phyloP scores from a whole-genome alignment of 345 rosid genomes.

The Melaleuca alternifolia region DNA sequence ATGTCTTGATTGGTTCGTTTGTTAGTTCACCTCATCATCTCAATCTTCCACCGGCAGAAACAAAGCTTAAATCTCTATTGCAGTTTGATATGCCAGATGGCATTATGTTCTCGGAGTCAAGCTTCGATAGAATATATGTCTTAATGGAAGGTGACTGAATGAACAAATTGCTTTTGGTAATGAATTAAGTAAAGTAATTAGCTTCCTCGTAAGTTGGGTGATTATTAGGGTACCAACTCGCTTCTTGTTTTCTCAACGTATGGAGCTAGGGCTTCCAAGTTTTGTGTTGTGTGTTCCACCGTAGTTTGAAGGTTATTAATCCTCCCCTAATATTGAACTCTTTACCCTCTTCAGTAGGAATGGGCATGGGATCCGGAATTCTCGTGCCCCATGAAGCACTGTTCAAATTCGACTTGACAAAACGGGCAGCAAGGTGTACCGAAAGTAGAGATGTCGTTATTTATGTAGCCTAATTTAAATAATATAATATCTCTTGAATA shows the following conservation, averaged over 20 bases:
- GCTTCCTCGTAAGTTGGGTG: not conserved
- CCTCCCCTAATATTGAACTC: not conserved
- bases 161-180: not conserved
- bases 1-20: not conserved
- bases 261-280: not conserved
- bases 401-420: too few relatives aligned
- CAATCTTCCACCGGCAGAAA: not conserved
- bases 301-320: not conserved
- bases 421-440: too few relatives aligned
- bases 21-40: not conserved
- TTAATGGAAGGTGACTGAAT: not conserved
- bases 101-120: not conserved
- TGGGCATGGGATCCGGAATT: rapidly evolving
- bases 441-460: too few relatives aligned
- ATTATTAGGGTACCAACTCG: not conserved
- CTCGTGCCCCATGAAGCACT: not conserved
- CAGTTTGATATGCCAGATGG: not conserved
- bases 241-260: not conserved
- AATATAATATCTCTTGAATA: too few relatives aligned
- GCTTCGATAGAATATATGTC: not conserved
- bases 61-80: not conserved
- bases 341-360: not conserved
- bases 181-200: not conserved
- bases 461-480: too few relatives aligned
- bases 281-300: too few relatives aligned